Percentiles rank a stretch among this genome's conserved stretches.
Conservation (phyloP, 139 green algal species). For the Edaphochlamys debaryana region DNA sequence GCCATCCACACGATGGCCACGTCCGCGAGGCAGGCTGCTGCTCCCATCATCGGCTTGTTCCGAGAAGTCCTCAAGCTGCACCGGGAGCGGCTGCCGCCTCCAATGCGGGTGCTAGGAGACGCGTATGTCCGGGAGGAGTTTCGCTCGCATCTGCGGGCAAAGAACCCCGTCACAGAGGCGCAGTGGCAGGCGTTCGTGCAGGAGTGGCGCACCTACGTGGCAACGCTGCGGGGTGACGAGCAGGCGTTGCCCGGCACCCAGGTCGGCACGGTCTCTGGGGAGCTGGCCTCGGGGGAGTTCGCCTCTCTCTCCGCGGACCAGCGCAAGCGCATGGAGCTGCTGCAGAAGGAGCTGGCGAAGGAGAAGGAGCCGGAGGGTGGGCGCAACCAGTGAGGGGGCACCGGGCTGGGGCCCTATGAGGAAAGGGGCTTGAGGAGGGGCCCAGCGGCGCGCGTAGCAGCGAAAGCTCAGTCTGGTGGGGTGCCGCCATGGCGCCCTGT, state of each 20-base stretch:
- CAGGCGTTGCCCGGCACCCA: neutral
- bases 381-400: neutral
- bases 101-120: conserved; percentile 78
- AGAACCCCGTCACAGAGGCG: conserved; percentile 59
- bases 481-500: too few species aligned
- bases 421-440: too few species aligned
- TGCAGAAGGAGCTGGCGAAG: conserved; percentile 51
- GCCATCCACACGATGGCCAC: too few species aligned
- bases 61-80: conserved; percentile 78
- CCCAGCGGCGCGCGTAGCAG: too few species aligned
- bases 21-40: conserved; percentile 4
- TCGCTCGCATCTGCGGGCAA: conserved; percentile 58
- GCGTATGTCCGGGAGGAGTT: conserved; percentile 78
- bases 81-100: conserved; percentile 65
- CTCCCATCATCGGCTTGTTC: conserved; percentile 56
- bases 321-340: conserved; percentile 60
- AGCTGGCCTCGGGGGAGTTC: conserved; percentile 52
- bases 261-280: conserved; percentile 22
- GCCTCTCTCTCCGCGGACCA: conserved; percentile 61
- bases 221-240: conserved; percentile 58
- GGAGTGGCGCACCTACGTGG: conserved; percentile 78
- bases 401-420: neutral
- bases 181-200: conserved; percentile 79
- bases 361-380: neutral
- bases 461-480: too few species aligned